These are phyloP conservation scores for Liriodendron chinense DNA, from an alignment of 164 flowering plant species.

Conservation along the genomic window DNA sequence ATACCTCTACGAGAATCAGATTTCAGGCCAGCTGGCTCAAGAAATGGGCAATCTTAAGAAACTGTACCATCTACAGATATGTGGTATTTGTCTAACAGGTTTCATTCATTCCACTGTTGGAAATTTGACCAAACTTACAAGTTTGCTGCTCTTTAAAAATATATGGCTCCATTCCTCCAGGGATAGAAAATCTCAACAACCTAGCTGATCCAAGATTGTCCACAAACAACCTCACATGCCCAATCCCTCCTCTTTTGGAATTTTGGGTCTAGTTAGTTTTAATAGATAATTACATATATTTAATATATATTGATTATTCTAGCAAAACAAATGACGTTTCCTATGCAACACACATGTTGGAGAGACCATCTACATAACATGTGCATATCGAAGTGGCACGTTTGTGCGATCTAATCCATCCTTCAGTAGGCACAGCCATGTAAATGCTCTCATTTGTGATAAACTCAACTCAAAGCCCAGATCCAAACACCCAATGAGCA, in stretches of 20 bases:
- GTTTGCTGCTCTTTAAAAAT: background rate
- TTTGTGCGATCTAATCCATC: too few species aligned
- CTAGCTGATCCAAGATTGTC: background rate
- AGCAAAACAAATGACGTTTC: too few species aligned
- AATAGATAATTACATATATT: too few species aligned
- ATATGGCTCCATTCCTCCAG: background rate
- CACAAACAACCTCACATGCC: background rate
- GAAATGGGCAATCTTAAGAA: background rate
- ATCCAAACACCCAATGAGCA: too few species aligned
- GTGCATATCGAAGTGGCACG: too few species aligned
- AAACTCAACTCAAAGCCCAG: too few species aligned
- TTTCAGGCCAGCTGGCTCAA: slow-evolving; percentile 20
- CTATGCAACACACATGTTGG: too few species aligned
- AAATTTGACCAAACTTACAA: background rate
- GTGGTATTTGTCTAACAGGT: background rate
- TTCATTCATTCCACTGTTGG: background rate
- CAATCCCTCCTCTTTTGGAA: slow-evolving; percentile 6
- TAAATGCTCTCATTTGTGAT: too few species aligned
- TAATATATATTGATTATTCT: too few species aligned
- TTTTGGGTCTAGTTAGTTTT: background rate
- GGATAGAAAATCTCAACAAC: background rate
- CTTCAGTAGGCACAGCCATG: too few species aligned
- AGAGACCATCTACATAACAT: too few species aligned
- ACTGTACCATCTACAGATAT: background rate
- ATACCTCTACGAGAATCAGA: slow-evolving; percentile 24